Percentiles rank a stretch among this genome's conserved stretches.
phyloP scores from a whole-genome alignment of 2,329 filamentous ascomycete species.

The Samsoniella hepiali region DNA sequence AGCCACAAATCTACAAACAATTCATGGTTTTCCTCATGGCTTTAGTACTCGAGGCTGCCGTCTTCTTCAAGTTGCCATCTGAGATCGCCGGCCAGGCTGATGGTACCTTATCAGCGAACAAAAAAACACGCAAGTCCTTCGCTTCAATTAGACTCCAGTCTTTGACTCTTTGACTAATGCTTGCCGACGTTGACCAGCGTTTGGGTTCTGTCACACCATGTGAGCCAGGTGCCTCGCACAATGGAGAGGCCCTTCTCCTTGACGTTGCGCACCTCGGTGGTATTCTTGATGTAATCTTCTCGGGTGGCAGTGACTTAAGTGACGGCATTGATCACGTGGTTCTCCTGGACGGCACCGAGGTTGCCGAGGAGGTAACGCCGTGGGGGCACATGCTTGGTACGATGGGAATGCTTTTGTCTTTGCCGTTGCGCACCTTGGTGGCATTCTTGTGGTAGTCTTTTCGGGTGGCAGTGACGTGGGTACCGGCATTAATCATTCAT shows the following conservation, averaged over 20 bases:
- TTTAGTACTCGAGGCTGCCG: slow-evolving; percentile 30
- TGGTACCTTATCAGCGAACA: too few relatives aligned
- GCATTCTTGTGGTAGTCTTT: too few relatives aligned
- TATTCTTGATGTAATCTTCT: slow-evolving; percentile 47
- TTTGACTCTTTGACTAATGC: too few relatives aligned
- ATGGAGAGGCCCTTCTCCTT: slow-evolving; percentile 48
- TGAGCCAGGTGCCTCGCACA: slow-evolving; percentile 60
- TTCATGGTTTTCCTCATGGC: slow-evolving; percentile 49
- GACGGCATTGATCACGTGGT: slow-evolving; percentile 43
- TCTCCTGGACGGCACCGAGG: slow-evolving; percentile 11
- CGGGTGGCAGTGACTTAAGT: slow-evolving; percentile 58
- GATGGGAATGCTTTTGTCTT: too few relatives aligned
- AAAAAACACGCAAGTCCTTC: too few relatives aligned
- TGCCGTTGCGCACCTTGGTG: too few relatives aligned
- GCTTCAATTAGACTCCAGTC: too few relatives aligned
- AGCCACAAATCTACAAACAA: slow-evolving; percentile 42
- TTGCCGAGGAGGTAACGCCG: slow-evolving; percentile 8
- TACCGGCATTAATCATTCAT: too few relatives aligned
- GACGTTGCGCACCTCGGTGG: slow-evolving; percentile 51
- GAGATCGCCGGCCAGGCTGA: too few relatives aligned
- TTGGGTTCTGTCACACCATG: slow-evolving; percentile 45
- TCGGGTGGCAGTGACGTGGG: too few relatives aligned
- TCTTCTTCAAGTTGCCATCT: slow-evolving; percentile 16
- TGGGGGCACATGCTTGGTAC: too few relatives aligned
- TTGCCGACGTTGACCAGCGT: slow-evolving; percentile 26